Base-by-base conservation (phyloP, 768 basidiomycete species). In the Pleurotus sapidus region DNA sequence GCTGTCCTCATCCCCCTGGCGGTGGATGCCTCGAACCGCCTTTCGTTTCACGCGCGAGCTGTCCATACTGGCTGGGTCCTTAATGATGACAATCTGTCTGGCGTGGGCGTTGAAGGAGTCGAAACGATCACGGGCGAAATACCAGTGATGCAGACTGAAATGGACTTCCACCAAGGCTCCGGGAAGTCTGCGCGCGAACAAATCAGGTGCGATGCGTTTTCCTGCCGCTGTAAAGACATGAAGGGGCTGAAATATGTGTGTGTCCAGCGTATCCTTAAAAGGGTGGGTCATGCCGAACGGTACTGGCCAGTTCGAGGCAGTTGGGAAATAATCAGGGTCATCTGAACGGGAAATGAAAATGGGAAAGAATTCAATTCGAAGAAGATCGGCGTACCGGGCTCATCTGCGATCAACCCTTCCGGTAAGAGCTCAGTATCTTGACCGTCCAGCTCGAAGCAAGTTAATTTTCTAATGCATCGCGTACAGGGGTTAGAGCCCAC, bases 71-170 rank as follows among this genome's bases (percentile, higher is more conserved):
- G 40, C 40, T 9, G 40, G 4, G 5, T 18, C 40, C 40, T 42
- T 42, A 14, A 42, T 15, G 11, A 42, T 42, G 14, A 42, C 9
- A 11, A 42, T 18, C 15, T 42, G 40, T 5, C 11, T 18, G 3
- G 18, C 40, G 11, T 15, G 14, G 4, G 40, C 40, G 18, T 42
- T 42, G 40, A 42, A 42, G 4, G 40, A 42, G 40, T 42, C 40
- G 40, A 42, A 42, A 27, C 25, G 25, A 6, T 27, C 25, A 5
- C 18, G 14, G 4, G 38, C 49, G 51, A 58, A 38, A 12, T 6
- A 7, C 57, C 57, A 58, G 49, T 57, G 57, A 3, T 37, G 17
- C 14, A 57, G 15, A 3, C 25, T 53, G 20, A 57, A 57, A 12
- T 51, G 49, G 7, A 57, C 9, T 50, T 51, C 30, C 20, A 57